Conservation (phyloP, 1,139 yeast species). For the Scheffersomyces segobiensis region DNA sequence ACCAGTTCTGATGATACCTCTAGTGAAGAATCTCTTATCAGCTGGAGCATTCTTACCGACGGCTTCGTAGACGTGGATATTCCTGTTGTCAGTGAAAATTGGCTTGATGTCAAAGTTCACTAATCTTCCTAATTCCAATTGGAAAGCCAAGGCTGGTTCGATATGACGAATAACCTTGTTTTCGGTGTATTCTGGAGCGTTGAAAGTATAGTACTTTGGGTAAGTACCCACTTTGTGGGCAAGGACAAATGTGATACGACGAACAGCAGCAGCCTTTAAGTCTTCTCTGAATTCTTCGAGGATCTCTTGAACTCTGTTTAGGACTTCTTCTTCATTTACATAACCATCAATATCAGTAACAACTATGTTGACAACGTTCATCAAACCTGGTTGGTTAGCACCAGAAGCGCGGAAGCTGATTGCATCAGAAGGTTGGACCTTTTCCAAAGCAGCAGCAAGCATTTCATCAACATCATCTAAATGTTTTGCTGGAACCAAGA, state of each 20-base stretch:
- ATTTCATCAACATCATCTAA: slow-evolving; percentile 89
- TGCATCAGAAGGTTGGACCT: slow-evolving; percentile 53
- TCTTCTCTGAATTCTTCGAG: slow-evolving; percentile 71
- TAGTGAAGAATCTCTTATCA: slow-evolving; percentile 92
- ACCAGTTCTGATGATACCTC: slow-evolving; percentile 97
- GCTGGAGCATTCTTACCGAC: slow-evolving; percentile 90
- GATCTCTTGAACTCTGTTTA: slow-evolving; percentile 62
- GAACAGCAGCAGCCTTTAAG: slow-evolving; percentile 66
- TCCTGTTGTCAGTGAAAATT: slow-evolving; percentile 93
- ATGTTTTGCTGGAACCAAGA: slow-evolving; percentile 78
- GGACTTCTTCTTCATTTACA: slow-evolving; percentile 66
- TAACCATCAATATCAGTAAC: slow-evolving; percentile 76
- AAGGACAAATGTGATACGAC: slow-evolving; percentile 90
- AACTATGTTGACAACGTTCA: slow-evolving; percentile 81
- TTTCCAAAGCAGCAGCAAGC: slow-evolving; percentile 72
- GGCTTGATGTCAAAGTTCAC: slow-evolving; percentile 95
- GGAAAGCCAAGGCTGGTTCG: slow-evolving; percentile 98
- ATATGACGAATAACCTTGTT: slow-evolving; percentile 95
- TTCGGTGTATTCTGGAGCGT: slow-evolving; percentile 79
- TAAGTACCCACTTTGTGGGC: slow-evolving; percentile 82
- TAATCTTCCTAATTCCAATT: slow-evolving; percentile 89
- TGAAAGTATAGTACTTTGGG: slow-evolving; percentile 94
- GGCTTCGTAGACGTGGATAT: slow-evolving; percentile 96
- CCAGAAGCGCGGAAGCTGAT: slow-evolving; percentile 40
- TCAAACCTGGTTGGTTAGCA: slow-evolving; percentile 38